These are phyloP conservation scores for Fusarium penzigii DNA, from an alignment of 2,329 filamentous ascomycete species.

Conservation along the genomic window DNA sequence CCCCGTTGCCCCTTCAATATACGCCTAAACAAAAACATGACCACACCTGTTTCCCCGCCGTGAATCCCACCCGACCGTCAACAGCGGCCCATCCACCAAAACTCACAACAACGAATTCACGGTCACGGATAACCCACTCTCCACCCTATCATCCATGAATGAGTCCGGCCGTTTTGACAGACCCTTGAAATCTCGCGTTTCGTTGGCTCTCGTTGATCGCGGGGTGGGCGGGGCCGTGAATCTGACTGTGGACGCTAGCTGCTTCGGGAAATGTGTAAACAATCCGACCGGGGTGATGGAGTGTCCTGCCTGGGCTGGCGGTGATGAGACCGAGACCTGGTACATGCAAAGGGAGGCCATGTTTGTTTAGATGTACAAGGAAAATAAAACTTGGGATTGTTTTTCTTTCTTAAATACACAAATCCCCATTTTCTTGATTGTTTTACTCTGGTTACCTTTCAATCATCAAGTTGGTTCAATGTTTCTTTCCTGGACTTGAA, in stretches of 20 bases:
- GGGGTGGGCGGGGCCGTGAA: conserved; percentile 23
- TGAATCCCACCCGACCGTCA: conserved; percentile 17
- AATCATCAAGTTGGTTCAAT: not conserved
- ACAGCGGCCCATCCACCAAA: conserved; percentile 15
- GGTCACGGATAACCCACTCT: conserved; percentile 7
- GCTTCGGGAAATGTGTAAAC: conserved; percentile 49
- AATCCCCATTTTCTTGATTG: conserved; percentile 4
- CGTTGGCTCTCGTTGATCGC: conserved; percentile 31
- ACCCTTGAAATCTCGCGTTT: conserved; percentile 23
- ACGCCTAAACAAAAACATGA: conserved; percentile 13
- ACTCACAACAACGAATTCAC: conserved; percentile 23
- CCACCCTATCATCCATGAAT: not conserved
- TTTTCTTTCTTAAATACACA: conserved; percentile 13
- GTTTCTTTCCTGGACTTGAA: not conserved
- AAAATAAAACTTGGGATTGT: not conserved
- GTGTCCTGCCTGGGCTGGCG: conserved; percentile 5
- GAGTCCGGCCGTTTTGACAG: conserved; percentile 20
- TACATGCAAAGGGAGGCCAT: conserved; percentile 3
- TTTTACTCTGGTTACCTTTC: not conserved
- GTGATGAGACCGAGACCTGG: conserved; percentile 13
- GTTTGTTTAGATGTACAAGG: conserved; percentile 11
- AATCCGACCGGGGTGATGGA: conserved; percentile 26
- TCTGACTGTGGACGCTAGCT: conserved; percentile 36
- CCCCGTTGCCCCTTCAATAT: conserved; percentile 24
- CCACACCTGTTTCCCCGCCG: conserved; percentile 7